phyloP scores from a whole-genome alignment of 164 flowering plant species.

The Houttuynia cordata region DNA sequence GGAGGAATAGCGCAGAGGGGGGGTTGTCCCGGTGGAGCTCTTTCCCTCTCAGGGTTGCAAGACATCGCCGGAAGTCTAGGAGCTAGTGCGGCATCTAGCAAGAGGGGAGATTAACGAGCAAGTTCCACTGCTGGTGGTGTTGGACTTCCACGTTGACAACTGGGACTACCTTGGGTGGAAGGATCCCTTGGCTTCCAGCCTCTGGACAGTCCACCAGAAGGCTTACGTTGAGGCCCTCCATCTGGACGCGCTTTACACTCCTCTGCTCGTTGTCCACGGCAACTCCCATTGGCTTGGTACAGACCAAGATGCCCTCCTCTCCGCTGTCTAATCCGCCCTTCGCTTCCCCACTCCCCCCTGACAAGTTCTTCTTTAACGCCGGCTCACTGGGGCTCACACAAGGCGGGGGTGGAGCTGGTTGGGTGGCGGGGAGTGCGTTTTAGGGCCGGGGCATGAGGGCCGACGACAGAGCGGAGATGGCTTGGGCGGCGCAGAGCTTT shows the following conservation, averaged over 20 bases:
- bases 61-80: conserved; percentile 76
- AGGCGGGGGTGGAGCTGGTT: too few species aligned
- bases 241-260: conserved; percentile 77
- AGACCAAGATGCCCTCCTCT: conserved; percentile 43
- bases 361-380: conserved; percentile 28
- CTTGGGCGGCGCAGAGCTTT: too few species aligned
- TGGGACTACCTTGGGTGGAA: conserved; percentile 96
- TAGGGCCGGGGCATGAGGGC: too few species aligned
- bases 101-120: conserved; percentile 59
- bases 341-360: conserved; percentile 43
- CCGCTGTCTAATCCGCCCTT: conserved; percentile 21
- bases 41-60: conserved; percentile 91
- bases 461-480: too few species aligned
- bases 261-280: conserved; percentile 78
- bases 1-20: conserved; percentile 36
- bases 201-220: conserved; percentile 81
- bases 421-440: too few species aligned
- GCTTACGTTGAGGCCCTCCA: conserved; percentile 63
- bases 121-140: conserved; percentile 31
- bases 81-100: conserved; percentile 59
- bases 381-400: too few species aligned
- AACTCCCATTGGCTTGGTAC: conserved; percentile 48
- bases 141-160: conserved; percentile 82
- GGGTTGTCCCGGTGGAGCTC: conserved; percentile 68
- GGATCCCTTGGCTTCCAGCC: conserved; percentile 73